Base-by-base conservation (phyloP, 192 early-diverging fungal genomes). In the Backusella macrospora region DNA sequence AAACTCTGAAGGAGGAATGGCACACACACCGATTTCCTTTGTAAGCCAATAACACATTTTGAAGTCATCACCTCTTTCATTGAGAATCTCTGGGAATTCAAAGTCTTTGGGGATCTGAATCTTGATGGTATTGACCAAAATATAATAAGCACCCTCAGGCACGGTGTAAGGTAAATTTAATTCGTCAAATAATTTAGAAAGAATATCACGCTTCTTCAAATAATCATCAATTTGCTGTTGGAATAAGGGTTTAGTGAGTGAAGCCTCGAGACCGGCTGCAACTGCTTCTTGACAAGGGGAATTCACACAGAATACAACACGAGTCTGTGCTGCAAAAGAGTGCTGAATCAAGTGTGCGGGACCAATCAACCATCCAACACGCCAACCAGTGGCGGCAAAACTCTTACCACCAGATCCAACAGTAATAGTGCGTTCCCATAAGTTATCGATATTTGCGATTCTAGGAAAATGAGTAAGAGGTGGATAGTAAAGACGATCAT, bases 331-430 rank as follows among this genome's bases (percentile, higher is more conserved):
- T 26, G 94, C 84, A 75, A 96, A 90, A 4, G 90, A 83, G 14
- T 92, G 82, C 43, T 91, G 83, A 38, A 94, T 88, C 46, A 98
- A 71, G 16, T 88, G 81, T 16, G 83, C 84, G 23, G 92, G 91
- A 34, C 92, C 96, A 38, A 96, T 86, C 43, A 89, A 83, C 97
- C 97, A 98, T 46, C 97, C 97, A 46, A 98, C 86, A 71, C 96
- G 96, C 97, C 97, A 98, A 39, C 97, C 97, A 8, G 97, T 98
- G 15, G 95, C 91, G 40, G 94, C 97, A 83, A 96, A 95, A 82
- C 94, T 92, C 81, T 98, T 98, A 59, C 97, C 96, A 13, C 93
- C 91, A 46, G 91, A 93, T 12, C 96, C 95, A 26, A 97, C 89
- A n/a, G 96, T 95, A 52, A 98, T 90, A 5, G 97, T 97, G 59